Conservation (phyloP, 2,329 filamentous ascomycete species). For the Endocalyx cinctus region DNA sequence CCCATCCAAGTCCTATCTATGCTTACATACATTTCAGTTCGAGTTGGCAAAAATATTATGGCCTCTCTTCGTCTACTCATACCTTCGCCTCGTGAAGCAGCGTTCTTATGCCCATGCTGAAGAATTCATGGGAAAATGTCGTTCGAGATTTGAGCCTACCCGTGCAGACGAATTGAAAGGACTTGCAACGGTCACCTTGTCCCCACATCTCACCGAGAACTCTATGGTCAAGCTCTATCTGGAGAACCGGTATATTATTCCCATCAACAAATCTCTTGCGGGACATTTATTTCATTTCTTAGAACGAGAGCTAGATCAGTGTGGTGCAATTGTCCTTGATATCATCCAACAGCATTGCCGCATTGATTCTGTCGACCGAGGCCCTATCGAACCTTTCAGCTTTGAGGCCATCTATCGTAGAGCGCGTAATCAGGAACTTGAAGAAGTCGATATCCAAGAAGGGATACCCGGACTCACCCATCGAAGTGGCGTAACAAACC, state of each 20-base stretch:
- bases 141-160: constrained; percentile 65
- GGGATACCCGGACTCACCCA: constrained; percentile 53
- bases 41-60: constrained; percentile 85
- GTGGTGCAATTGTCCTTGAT: constrained; percentile 71
- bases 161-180: constrained; percentile 76
- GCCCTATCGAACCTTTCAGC: constrained; percentile 60
- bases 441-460: constrained; percentile 59
- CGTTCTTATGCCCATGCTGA: constrained; percentile 69
- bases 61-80: constrained; percentile 93
- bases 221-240: constrained; percentile 74
- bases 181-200: constrained; percentile 68
- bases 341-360: constrained; percentile 62
- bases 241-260: constrained; percentile 82
- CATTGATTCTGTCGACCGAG: constrained; percentile 53
- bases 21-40: constrained; percentile 47
- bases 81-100: constrained; percentile 70
- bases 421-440: constrained; percentile 56
- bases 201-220: constrained; percentile 75
- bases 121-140: constrained; percentile 66
- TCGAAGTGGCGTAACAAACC: constrained; percentile 58
- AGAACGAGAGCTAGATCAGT: constrained; percentile 78
- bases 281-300: constrained; percentile 82
- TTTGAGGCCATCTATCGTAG: constrained; percentile 57
- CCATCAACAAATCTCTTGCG: constrained; percentile 80
- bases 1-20: too few species aligned